Evolutionary conservation across 2,329 filamentous ascomycete species (phyloP), one percentile per base, ranked within the genome.

Genomic region (Neofusicoccum laricinum): DNA sequence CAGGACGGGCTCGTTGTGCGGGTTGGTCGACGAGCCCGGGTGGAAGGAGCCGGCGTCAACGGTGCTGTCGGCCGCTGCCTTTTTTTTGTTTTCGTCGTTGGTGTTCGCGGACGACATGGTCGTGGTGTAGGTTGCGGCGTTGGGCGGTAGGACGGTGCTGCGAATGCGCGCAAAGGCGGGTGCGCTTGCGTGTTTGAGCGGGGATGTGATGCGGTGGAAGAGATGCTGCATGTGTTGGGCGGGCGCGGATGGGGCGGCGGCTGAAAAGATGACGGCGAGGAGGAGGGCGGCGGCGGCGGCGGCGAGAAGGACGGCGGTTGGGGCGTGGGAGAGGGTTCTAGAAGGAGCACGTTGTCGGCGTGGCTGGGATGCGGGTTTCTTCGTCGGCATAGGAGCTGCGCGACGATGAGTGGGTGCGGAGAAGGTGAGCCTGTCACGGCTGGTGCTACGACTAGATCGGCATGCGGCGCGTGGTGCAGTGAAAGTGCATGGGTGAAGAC

Each of bases 41-140:
- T 57, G 62, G 50, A 58, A 57, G 41, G 62, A 49, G 32, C 55
- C 62, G 50, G 38, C 19, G 50, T 57, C 62, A 50, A 58, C 43
- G 19, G 50, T 43, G 40, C 43, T 30, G 25, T 17, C 6, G 38
- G 36, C 3, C 2, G 32, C 6, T 2, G 38, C 8, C 5, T 12
- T 36, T n/a, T 15, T 36, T 7, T n/a, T 19, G 7, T 25, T 11
- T 4, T 41, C 4, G 3, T 25, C n/a, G 32, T 14, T 45, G n/a
- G 57, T 5, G 43, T 2, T 10, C 30, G 46, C 14, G 4, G 45
- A 10, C 11, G 19, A 12, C 41, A 43, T 43, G 50, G 17, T 1
- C 0, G 19, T 8, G 10, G 17, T 12, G 3, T 11, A 2, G 17
- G 38, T 5, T 2, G 8, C 3, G 38, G 38, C 5, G 38, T 0